Conservation (phyloP, 768 basidiomycete species). For the Lentinus brumalis region DNA sequence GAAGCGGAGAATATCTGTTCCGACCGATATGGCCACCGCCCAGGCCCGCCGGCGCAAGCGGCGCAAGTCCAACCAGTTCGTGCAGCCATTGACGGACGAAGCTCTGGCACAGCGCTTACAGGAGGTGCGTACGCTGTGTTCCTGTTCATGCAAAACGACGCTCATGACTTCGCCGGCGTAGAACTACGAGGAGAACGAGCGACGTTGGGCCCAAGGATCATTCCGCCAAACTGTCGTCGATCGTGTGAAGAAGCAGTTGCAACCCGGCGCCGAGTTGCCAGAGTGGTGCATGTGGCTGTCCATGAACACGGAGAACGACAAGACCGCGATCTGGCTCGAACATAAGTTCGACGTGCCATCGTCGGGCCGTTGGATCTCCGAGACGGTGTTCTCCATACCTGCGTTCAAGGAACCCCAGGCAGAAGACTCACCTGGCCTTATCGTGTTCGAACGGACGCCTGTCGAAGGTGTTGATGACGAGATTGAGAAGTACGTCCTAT, state of each 20-base stretch:
- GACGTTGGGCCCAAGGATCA: constrained; percentile 74
- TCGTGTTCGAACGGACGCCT: constrained; percentile 78
- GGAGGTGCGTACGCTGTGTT: constrained; percentile 48
- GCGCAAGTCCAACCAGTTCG: constrained; percentile 45
- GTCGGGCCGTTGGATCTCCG: constrained; percentile 64
- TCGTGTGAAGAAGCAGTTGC: constrained; percentile 36
- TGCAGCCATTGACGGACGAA: constrained; percentile 60
- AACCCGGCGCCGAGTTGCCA: constrained; percentile 28
- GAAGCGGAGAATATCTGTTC: constrained; percentile 27
- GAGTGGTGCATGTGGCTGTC: constrained; percentile 77
- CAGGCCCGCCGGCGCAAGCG: constrained; percentile 35
- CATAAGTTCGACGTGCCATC: constrained; percentile 71
- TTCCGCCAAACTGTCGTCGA: constrained; percentile 55
- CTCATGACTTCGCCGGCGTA: constrained; percentile 28
- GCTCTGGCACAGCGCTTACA: constrained; percentile 65
- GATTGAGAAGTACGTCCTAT: constrained; percentile 56
- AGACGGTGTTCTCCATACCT: constrained; percentile 64
- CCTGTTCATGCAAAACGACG: neutral
- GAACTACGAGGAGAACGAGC: constrained; percentile 73
- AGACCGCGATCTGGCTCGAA: constrained; percentile 80
- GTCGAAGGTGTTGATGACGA: constrained; percentile 62
- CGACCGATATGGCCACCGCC: constrained; percentile 20
- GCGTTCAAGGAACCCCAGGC: constrained; percentile 31
- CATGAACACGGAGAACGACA: constrained; percentile 69
- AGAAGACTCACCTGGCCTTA: constrained; percentile 58